A percentile compares a stretch with the other conserved stretches of the same genome.
Evolutionary conservation across 345 rosid species (phyloP).

Genomic region (Salix purpurea): DNA sequence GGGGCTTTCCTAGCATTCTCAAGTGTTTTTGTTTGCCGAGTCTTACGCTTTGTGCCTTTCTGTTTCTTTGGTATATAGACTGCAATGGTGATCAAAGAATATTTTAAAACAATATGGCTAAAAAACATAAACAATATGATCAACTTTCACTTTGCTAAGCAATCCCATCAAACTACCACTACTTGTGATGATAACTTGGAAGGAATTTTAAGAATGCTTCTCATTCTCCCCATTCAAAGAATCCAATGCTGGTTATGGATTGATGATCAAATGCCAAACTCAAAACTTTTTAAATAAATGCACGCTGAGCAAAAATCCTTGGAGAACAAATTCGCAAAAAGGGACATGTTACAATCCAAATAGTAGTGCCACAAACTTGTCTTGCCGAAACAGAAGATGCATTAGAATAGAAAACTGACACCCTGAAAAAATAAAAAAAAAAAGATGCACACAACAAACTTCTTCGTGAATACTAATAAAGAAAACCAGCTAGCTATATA

Average conservation of each 20-base stretch:
- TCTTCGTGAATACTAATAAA: background rate
- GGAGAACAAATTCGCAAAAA: background rate
- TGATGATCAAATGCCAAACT: background rate
- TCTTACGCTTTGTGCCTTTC: slow-evolving; percentile 74
- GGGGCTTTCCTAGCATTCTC: slow-evolving; percentile 88
- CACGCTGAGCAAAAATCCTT: background rate
- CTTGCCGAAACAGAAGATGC: background rate
- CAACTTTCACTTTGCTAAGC: background rate
- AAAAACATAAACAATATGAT: background rate
- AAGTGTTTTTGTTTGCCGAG: slow-evolving; percentile 94
- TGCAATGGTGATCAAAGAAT: slow-evolving; percentile 20
- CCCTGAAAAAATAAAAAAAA: background rate
- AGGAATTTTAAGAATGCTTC: background rate
- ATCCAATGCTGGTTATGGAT: background rate
- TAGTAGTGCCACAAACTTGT: background rate
- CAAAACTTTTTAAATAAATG: background rate
- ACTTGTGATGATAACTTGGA: background rate
- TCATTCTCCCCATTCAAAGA: background rate
- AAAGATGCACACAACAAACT: background rate
- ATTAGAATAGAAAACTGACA: background rate
- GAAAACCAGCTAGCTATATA: background rate
- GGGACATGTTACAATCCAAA: background rate
- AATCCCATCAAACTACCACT: background rate
- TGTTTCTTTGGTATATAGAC: slow-evolving; percentile 74
- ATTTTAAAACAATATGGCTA: background rate